Evolutionary conservation across 768 basidiomycete genomes (phyloP).

Genomic region (Kwoniella bestiolae): DNA sequence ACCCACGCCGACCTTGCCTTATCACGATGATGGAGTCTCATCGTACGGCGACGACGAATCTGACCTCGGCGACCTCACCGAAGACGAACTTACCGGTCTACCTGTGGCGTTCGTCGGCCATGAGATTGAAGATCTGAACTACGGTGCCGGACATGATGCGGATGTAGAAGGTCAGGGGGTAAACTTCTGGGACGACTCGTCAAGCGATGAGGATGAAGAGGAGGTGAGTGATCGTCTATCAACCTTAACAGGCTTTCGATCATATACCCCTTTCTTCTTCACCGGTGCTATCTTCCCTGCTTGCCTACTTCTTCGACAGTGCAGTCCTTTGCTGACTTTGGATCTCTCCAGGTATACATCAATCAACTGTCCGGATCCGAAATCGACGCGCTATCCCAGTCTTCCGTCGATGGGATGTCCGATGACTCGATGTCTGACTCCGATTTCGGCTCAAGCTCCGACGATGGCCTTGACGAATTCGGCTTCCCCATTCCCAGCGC

Average conservation of each 20-base stretch:
- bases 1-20: constrained; percentile 10
- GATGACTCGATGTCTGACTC: constrained; percentile 36
- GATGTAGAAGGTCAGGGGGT: constrained; percentile 30
- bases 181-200: constrained; percentile 35
- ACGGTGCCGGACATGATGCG: constrained; percentile 43
- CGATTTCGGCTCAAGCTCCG: constrained; percentile 27
- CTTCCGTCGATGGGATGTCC: constrained; percentile 35
- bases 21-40: constrained; percentile 30
- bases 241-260: too few species aligned
- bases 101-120: constrained; percentile 48
- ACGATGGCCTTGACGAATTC: constrained; percentile 47
- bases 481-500: constrained; percentile 39
- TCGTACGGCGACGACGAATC: constrained; percentile 50
- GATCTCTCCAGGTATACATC: constrained; percentile 37
- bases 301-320: too few species aligned
- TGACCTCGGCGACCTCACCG: constrained; percentile 30
- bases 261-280: neutral
- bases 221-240: constrained; percentile 32
- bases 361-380: constrained; percentile 50
- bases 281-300: neutral
- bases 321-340: constrained; percentile 19
- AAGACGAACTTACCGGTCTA: constrained; percentile 35
- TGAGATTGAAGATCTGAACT: constrained; percentile 51
- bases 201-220: constrained; percentile 42
- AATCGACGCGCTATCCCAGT: constrained; percentile 43